Conservation (phyloP, 1,139 yeast genomes). For the Candida labiduridarum region DNA sequence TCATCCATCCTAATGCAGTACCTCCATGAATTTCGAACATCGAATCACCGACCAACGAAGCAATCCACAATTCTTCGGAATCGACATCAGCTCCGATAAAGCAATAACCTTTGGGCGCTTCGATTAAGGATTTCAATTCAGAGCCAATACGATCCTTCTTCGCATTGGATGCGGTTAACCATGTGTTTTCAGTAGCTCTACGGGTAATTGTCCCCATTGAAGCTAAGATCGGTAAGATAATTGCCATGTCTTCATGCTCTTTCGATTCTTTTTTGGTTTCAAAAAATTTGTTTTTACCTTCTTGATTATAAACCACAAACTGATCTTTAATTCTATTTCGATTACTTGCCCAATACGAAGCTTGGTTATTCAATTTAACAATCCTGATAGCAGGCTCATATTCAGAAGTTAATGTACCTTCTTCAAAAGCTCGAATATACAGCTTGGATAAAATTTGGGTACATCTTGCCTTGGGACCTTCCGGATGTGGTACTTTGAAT, state of each 20-base stretch:
- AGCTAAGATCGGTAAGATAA: conserved; percentile 80
- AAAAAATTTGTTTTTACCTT: conserved; percentile 28
- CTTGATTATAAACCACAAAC: conserved; percentile 66
- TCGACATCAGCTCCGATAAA: conserved; percentile 99
- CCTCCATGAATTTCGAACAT: conserved; percentile 90
- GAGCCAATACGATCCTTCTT: conserved; percentile 86
- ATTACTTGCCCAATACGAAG: conserved; percentile 93
- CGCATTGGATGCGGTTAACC: conserved; percentile 97
- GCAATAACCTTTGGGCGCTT: conserved; percentile 86
- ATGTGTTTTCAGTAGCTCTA: conserved; percentile 94
- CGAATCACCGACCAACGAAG: conserved; percentile 92
- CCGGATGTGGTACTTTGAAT: conserved; percentile 88
- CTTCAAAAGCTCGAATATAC: conserved; percentile 71
- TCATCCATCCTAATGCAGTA: conserved; percentile 99
- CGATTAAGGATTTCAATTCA: conserved; percentile 82
- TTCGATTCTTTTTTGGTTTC: conserved; percentile 25
- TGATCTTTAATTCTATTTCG: conserved; percentile 83
- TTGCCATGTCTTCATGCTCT: conserved; percentile 49
- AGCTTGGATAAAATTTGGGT: conserved; percentile 80
- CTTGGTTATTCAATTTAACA: conserved; percentile 69
- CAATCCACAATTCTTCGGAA: conserved; percentile 98
- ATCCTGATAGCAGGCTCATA: conserved; percentile 78
- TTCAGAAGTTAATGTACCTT: conserved; percentile 70
- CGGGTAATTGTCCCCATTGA: conserved; percentile 98
- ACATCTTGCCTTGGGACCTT: conserved; percentile 76